Base-by-base conservation (phyloP, 768 basidiomycete genomes). In the Pilatotrama ljubarskyi region DNA sequence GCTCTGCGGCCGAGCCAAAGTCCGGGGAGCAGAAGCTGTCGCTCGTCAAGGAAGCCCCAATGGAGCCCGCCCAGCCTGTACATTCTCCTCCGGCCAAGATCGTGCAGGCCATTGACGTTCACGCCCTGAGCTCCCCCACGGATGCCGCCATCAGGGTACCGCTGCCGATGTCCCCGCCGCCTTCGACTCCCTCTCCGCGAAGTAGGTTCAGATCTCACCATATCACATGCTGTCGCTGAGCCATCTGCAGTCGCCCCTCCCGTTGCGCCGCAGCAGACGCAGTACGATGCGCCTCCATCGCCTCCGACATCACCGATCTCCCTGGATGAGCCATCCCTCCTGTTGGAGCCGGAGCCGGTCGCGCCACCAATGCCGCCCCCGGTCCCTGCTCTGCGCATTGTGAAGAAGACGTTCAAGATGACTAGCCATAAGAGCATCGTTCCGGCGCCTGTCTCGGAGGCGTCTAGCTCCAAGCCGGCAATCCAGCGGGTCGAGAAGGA, bases 381-480 rank as follows among this genome's bases (percentile, higher is more conserved):
- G 5, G 61, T 70, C 9, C 73, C 71, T 4, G 71, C 70, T 13
- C 63, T 71, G 13, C 67, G 71, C 11, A 70, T 72, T 26, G 55
- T 68, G 13, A 69, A 71, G 59, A 74, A 73, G 59, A 66, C 69
- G 5, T 68, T 65, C 50, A 69, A 69, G 49, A 11, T 64, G 10
- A 68, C 68, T 35, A 61, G 66, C 17, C 67, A 52, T 15, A 36
- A 36, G 40, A 42, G 68, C 18, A 38, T 22, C 17, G 42, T 20
- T 14, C 36, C 59, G 2, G 46, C 37, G 7, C 14, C 22, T 24
- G 46, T 17, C 11, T 11, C 36, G 18, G 25, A 13, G 3, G 11
- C 22, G 22, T 51, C 58, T 29, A 26, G n/a, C 29, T 35, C 38
- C 18, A 37, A 32, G n/a, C 18, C 42, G 13, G 36, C 22, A 13